These are phyloP conservation scores for Perkinsus chesapeaki DNA, from an alignment of 169 alveolate species.

Conservation along the genomic window DNA sequence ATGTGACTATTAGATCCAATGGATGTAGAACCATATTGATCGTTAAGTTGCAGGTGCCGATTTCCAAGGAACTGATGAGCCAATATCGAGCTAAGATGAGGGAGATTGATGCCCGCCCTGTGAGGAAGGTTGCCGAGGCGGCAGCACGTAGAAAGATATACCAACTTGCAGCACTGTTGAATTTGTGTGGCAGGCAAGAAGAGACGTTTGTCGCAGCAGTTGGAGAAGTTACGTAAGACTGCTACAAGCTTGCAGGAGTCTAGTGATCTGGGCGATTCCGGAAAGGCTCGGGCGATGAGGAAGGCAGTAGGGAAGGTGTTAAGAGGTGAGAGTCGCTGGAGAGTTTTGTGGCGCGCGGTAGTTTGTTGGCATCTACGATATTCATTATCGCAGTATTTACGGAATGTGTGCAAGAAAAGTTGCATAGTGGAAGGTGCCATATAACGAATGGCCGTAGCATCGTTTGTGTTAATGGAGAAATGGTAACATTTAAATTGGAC, in stretches of 20 bases:
- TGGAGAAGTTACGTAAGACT: neutral
- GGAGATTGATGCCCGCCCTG: conserved; percentile 88
- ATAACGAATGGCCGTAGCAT: conserved; percentile 9
- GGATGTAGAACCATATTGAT: too few species aligned
- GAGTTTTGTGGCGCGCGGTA: neutral
- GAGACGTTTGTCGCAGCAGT: neutral
- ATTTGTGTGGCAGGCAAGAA: neutral
- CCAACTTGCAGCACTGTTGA: neutral
- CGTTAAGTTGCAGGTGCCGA: conserved; percentile 61
- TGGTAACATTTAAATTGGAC: too few species aligned
- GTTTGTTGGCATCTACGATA: neutral
- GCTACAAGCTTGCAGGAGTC: neutral
- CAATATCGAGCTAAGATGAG: conserved; percentile 83
- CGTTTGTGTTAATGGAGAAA: too few species aligned
- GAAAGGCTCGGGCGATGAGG: conserved; percentile 5
- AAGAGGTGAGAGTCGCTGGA: neutral
- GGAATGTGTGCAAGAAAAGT: conserved; percentile 10
- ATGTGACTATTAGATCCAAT: too few species aligned
- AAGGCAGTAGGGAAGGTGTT: neutral
- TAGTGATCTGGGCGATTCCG: neutral
- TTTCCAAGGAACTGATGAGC: conserved; percentile 86
- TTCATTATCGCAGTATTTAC: neutral
- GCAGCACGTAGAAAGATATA: neutral
- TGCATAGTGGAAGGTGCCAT: conserved; percentile 25
- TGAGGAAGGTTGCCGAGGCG: conserved; percentile 92